These are phyloP conservation scores for Trametes hirsuta DNA, from an alignment of 1,284 basidiomycete species.

Conservation along the genomic window DNA sequence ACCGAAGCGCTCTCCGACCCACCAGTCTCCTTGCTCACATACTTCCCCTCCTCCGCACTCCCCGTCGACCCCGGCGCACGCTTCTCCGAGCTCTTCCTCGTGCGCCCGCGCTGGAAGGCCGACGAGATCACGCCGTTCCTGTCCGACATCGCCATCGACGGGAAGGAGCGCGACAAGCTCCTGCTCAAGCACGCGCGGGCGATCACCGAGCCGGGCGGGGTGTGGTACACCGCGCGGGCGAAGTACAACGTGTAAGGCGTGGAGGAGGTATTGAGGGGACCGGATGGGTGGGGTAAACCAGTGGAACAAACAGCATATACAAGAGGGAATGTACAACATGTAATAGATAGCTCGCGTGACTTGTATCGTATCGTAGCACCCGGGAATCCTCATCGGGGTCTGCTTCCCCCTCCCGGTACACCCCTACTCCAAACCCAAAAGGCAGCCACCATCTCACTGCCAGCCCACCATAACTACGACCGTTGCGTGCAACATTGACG, in stretches of 20 bases:
- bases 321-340: background rate
- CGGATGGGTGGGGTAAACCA: too few relatives aligned
- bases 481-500: too few relatives aligned
- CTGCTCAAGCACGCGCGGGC: conserved; percentile 85
- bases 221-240: conserved; percentile 72
- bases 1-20: conserved; percentile 34
- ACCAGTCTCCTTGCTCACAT: conserved; percentile 44
- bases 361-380: too few relatives aligned
- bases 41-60: conserved; percentile 76
- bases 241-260: conserved; percentile 26
- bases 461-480: too few relatives aligned
- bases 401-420: too few relatives aligned
- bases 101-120: conserved; percentile 73
- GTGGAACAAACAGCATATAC: background rate
- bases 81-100: conserved; percentile 85
- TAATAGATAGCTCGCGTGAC: background rate
- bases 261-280: background rate
- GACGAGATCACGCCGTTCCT: conserved; percentile 85
- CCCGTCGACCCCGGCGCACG: conserved; percentile 76
- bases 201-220: conserved; percentile 67
- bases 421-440: too few relatives aligned
- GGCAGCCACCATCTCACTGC: too few relatives aligned
- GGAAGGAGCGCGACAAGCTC: conserved; percentile 86
- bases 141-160: conserved; percentile 75
- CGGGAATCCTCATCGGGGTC: too few relatives aligned